These are phyloP conservation scores for Aureobasidium sp. DNA, from an alignment of 2,329 filamentous ascomycete species.

Conservation along the genomic window DNA sequence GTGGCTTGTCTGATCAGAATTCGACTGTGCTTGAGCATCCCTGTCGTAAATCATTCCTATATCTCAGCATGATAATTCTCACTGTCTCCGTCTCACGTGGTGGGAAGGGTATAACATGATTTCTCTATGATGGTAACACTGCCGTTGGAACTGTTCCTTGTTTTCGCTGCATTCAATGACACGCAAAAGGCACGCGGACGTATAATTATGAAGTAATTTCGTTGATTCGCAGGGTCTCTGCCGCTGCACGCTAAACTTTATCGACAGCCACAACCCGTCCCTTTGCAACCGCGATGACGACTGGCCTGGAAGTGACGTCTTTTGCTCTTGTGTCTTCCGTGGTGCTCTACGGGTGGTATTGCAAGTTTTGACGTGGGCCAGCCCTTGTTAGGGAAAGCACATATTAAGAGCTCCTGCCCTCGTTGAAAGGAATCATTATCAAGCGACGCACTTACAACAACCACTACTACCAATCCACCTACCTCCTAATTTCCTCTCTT, in stretches of 20 bases:
- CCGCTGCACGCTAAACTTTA: slow-evolving; percentile 7
- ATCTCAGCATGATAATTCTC: neutral
- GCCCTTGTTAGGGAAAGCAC: neutral
- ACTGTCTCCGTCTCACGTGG: too few species aligned
- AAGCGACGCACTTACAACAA: neutral
- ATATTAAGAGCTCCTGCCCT: slow-evolving; percentile 6
- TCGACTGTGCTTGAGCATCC: slow-evolving; percentile 1
- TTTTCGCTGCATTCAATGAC: neutral
- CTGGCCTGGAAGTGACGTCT: neutral
- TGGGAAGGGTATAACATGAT: neutral
- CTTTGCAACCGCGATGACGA: neutral
- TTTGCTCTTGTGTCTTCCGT: neutral
- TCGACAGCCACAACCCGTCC: slow-evolving; percentile 5
- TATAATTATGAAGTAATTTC: slow-evolving; percentile 12
- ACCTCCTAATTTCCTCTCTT: neutral
- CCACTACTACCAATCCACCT: neutral
- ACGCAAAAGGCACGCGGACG: neutral
- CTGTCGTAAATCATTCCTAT: neutral
- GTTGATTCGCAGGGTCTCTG: neutral
- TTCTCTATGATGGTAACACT: neutral
- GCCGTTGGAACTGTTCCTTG: neutral
- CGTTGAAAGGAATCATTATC: neutral
- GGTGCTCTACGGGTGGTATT: neutral
- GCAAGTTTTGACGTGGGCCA: neutral
- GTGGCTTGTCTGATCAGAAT: neutral